Evolutionary conservation across 768 basidiomycete genomes (phyloP).

Genomic region (Termitomyces sp.): DNA sequence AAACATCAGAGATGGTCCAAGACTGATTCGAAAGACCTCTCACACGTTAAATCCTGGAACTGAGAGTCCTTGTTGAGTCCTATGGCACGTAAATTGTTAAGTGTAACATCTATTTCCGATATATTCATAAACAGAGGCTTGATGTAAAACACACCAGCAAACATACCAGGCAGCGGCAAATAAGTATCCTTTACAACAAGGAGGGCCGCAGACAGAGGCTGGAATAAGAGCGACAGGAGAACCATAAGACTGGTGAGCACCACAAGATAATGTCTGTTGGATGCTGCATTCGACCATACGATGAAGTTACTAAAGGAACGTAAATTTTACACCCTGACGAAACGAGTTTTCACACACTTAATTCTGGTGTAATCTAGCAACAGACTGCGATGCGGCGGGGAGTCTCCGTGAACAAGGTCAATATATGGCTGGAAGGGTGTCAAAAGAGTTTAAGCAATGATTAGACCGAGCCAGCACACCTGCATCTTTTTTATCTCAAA

Average conservation of each 20-base stretch:
- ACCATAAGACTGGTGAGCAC: conserved; percentile 44
- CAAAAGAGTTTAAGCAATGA: background rate
- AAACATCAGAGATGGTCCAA: background rate
- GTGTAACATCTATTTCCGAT: conserved; percentile 24
- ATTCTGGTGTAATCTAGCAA: conserved; percentile 50
- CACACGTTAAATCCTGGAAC: conserved; percentile 45
- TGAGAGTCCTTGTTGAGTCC: conserved; percentile 40
- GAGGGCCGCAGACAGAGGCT: conserved; percentile 48
- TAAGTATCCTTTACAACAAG: conserved; percentile 43
- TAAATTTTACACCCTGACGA: background rate
- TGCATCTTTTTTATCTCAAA: conserved; percentile 55
- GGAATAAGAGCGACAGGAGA: conserved; percentile 40
- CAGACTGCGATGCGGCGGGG: conserved; percentile 46
- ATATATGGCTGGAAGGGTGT: conserved; percentile 41
- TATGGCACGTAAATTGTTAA: conserved; percentile 32
- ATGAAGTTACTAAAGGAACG: conserved; percentile 34
- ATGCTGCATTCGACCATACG: conserved; percentile 40
- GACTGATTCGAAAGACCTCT: conserved; percentile 10
- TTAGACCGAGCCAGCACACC: conserved; percentile 19
- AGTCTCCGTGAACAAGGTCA: conserved; percentile 50
- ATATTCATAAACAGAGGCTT: background rate
- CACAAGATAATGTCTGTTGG: conserved; percentile 48
- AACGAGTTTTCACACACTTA: conserved; percentile 28
- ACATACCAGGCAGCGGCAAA: conserved; percentile 34
- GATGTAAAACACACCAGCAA: background rate